Conservation (phyloP, 306 rosid genomes). For the Corylus heterophylla region DNA sequence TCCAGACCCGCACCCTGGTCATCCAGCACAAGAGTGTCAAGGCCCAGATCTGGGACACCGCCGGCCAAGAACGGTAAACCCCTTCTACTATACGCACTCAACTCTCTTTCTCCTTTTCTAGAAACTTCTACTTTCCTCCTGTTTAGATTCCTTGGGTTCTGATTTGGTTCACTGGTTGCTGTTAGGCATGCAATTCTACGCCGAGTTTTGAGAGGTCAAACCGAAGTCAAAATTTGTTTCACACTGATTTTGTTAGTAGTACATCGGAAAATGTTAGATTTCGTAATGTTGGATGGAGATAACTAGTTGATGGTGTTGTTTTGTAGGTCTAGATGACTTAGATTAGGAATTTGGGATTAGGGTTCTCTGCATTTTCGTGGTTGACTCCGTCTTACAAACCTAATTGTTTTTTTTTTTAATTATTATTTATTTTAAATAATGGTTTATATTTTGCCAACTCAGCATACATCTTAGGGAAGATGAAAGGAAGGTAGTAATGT, state of each 20-base stretch:
- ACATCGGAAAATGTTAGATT: background rate
- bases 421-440: too few relatives aligned
- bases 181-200: background rate
- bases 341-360: background rate
- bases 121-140: background rate
- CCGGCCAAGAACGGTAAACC: slow-evolving; percentile 91
- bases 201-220: background rate
- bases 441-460: too few relatives aligned
- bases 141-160: background rate
- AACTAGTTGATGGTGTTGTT: background rate
- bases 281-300: background rate
- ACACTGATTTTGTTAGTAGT: background rate
- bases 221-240: background rate
- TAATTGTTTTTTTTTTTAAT: too few relatives aligned
- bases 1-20: slow-evolving; percentile 83
- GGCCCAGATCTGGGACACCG: slow-evolving; percentile 99
- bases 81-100: background rate
- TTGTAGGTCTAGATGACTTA: background rate
- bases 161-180: background rate
- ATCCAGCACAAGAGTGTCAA: slow-evolving; percentile 89
- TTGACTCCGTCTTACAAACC: too few relatives aligned
- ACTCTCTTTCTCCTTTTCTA: slow-evolving; percentile 1
- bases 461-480: too few relatives aligned
- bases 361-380: too few relatives aligned
- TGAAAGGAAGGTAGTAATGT: too few relatives aligned